These are phyloP conservation scores for Inga laurina DNA, from an alignment of 306 rosid genomes.

Conservation along the genomic window DNA sequence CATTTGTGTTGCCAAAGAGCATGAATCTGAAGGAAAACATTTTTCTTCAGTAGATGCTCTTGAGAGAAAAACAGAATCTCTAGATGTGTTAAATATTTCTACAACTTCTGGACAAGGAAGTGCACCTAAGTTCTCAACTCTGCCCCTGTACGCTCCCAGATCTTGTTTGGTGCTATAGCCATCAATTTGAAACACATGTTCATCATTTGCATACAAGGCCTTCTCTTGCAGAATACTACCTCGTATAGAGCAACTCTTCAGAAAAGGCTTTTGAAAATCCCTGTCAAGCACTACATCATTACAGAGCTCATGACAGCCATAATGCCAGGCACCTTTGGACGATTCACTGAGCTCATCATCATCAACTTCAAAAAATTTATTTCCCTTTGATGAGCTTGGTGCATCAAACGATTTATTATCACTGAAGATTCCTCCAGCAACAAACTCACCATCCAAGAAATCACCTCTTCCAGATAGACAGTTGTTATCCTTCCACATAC, in stretches of 20 bases:
- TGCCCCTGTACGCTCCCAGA: constrained; percentile 33
- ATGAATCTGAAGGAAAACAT: constrained; percentile 35
- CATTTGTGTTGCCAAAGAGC: constrained; percentile 29
- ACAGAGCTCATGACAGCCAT: constrained; percentile 36
- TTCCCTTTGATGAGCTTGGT: constrained; percentile 46
- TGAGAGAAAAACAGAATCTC: constrained; percentile 42
- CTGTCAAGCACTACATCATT: constrained; percentile 37
- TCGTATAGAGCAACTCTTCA: constrained; percentile 58
- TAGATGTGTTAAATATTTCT: constrained; percentile 34
- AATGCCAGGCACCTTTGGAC: constrained; percentile 36
- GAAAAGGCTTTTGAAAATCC: constrained; percentile 55
- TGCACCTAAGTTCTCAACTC: constrained; percentile 31
- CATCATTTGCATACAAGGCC: constrained; percentile 44
- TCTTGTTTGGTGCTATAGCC: constrained; percentile 45
- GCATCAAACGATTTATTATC: constrained; percentile 41
- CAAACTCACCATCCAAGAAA: constrained; percentile 38
- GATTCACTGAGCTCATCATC: constrained; percentile 36
- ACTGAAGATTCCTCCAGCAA: constrained; percentile 37
- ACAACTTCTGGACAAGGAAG: constrained; percentile 37
- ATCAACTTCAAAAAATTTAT: constrained; percentile 41
- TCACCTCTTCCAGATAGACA: constrained; percentile 39
- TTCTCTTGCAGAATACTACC: constrained; percentile 45
- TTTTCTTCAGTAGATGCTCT: constrained; percentile 42
- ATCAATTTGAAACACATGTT: constrained; percentile 40
- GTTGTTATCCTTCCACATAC: constrained; percentile 34